phyloP scores from a whole-genome alignment of 352 stramenopile genomes.

The Globisporangium irregulare region DNA sequence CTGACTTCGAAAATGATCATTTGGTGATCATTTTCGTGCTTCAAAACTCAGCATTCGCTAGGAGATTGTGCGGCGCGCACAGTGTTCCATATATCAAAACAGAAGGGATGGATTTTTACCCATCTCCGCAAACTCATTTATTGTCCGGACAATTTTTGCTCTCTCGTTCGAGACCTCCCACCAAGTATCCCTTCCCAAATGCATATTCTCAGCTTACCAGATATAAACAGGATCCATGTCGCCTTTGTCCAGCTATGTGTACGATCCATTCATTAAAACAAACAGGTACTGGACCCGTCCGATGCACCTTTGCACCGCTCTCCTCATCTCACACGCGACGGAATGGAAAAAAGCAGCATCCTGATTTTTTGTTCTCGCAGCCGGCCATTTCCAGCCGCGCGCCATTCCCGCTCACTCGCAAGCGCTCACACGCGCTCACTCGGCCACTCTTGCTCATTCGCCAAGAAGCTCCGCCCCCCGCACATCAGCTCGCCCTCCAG shows the following conservation, averaged over 20 bases:
- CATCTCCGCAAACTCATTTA: background rate
- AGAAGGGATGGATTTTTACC: slow-evolving; percentile 4
- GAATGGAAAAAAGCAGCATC: background rate
- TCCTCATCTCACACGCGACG: background rate
- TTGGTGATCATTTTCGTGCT: background rate
- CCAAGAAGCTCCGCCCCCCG: slow-evolving; percentile 6
- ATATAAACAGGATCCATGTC: background rate
- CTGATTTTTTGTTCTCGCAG: slow-evolving; percentile 11
- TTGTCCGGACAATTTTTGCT: slow-evolving; percentile 4
- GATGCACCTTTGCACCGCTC: background rate
- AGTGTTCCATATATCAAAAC: background rate
- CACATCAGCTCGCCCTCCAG: background rate
- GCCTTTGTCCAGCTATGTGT: background rate
- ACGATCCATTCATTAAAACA: background rate
- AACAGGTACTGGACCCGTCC: background rate
- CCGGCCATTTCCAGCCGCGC: background rate
- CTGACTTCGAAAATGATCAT: background rate
- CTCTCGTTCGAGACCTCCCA: background rate
- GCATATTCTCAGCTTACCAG: background rate
- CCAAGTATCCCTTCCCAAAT: background rate
- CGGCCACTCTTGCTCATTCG: slow-evolving; percentile 1
- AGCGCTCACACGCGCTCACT: background rate
- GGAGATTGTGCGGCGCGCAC: background rate
- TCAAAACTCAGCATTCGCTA: background rate
- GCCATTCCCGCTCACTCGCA: background rate